A percentile compares a stretch with the other conserved stretches of the same genome.
Conservation (phyloP, 352 stramenopile genomes). For the Globisporangium nodosum region DNA sequence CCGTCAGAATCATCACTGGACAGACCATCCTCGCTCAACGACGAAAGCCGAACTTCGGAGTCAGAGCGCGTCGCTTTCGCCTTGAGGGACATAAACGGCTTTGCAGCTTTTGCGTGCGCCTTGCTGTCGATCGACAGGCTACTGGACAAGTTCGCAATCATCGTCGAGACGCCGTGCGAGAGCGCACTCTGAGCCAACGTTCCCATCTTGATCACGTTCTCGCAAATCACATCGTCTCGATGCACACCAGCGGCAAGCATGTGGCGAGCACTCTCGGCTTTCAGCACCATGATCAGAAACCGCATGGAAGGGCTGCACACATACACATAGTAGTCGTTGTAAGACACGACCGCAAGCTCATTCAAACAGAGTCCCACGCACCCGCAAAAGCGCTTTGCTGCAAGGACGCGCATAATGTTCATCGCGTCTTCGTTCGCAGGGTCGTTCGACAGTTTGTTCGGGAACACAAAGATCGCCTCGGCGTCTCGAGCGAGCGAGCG, state of each 20-base stretch:
- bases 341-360: not conserved
- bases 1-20: not conserved
- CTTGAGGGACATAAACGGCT: conserved; percentile 13
- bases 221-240: conserved; percentile 78
- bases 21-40: conserved; percentile 1
- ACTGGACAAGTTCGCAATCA: conserved; percentile 80
- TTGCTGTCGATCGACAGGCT: conserved; percentile 64
- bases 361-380: conserved; percentile 12
- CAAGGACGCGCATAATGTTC: conserved; percentile 82
- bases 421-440: conserved; percentile 68
- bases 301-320: conserved; percentile 38
- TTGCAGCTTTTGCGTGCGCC: conserved; percentile 9
- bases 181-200: conserved; percentile 72
- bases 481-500: conserved; percentile 47
- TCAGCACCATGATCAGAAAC: conserved; percentile 73
- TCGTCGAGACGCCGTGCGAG: conserved; percentile 73
- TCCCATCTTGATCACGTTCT: conserved; percentile 88
- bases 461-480: conserved; percentile 78
- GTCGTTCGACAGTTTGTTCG: conserved; percentile 74
- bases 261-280: conserved; percentile 68
- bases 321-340: not conserved
- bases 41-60: conserved; percentile 9
- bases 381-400: conserved; percentile 68
- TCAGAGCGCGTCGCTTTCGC: conserved; percentile 28
- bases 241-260: conserved; percentile 76